Evolutionary conservation across 768 basidiomycete species (phyloP), one percentile per base, ranked within the genome.

Genomic region (Collybia nuda): DNA sequence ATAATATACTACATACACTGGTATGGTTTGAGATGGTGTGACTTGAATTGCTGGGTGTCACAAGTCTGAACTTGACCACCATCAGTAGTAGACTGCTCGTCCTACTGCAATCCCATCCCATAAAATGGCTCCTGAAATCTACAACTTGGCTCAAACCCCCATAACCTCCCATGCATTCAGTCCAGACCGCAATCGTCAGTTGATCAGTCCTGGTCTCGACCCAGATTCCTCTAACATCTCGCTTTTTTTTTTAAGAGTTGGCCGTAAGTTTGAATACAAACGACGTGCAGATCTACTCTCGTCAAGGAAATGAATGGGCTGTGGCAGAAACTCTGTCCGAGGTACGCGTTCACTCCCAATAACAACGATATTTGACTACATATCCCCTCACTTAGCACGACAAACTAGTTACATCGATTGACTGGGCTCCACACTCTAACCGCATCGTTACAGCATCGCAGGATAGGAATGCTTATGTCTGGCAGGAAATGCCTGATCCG

Each of bases 371-470:
- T 8, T n/a, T 21, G 8, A 11, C 8, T 23, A 28, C 37, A 45
- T 7, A 26, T 38, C 11, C 38, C 17, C 24, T n/a, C 40, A n/a
- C 28, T 24, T 64, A 98, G 94, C 97, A 99, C 72, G 97, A 99
- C 76, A 98, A 98, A 71, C 73, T 86, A 51, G 89, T 99, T 71
- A 98, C 96, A 2, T 94, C 93, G 49, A 97, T 99, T 67, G 95
- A 98, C 67, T 99, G 97, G 97, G 97, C 95, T 11, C 94, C 95
- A 15, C 82, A 82, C 58, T 93, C 97, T 41, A 98, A 98, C 71
- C 88, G 92, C 40, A 96, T 99, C 71, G 96, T 99, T 21, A 98
- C 97, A 11, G 92, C 93, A 59, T 96, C 95, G n/a, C 96, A 99
- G 67, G 97, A 99, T 66, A 78, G 97, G 47, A 99, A 99, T 65